Conservation (phyloP, 1,284 basidiomycete species). For the Chalciporus sp. region DNA sequence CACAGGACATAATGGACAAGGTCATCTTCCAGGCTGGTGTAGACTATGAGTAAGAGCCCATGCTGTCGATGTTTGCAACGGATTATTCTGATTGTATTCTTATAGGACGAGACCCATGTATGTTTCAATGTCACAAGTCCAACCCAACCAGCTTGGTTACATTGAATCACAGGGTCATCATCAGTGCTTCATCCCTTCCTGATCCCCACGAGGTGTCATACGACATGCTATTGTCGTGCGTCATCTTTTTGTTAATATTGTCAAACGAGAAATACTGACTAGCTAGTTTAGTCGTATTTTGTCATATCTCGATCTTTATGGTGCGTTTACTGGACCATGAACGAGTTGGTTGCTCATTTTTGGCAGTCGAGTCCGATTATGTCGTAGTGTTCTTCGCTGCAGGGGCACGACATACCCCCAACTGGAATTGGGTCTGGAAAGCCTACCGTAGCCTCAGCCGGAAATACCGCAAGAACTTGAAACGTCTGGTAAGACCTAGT, state of each 20-base stretch:
- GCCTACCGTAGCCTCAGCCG: slow-evolving; percentile 79
- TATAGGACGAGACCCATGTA: slow-evolving; percentile 82
- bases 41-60: slow-evolving; percentile 71
- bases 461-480: slow-evolving; percentile 87
- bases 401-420: slow-evolving; percentile 72
- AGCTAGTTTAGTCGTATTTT: slow-evolving; percentile 59
- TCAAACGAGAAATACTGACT: slow-evolving; percentile 5
- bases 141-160: neutral
- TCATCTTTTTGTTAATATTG: slow-evolving; percentile 20
- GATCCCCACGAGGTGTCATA: slow-evolving; percentile 78
- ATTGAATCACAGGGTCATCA: slow-evolving; percentile 61
- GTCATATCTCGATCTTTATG: slow-evolving; percentile 77
- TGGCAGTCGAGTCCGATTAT: slow-evolving; percentile 83
- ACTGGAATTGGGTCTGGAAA: slow-evolving; percentile 91
- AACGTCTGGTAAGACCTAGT: slow-evolving; percentile 60
- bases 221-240: slow-evolving; percentile 74
- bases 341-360: slow-evolving; percentile 1
- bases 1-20: slow-evolving; percentile 67
- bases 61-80: neutral
- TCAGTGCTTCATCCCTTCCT: slow-evolving; percentile 79
- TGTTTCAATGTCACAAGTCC: slow-evolving; percentile 28
- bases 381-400: slow-evolving; percentile 85
- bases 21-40: slow-evolving; percentile 87
- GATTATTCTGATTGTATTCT: slow-evolving; percentile 13
- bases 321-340: slow-evolving; percentile 41